Conservation (phyloP, 2,329 filamentous ascomycete genomes). For the Dactylellina sp. region DNA sequence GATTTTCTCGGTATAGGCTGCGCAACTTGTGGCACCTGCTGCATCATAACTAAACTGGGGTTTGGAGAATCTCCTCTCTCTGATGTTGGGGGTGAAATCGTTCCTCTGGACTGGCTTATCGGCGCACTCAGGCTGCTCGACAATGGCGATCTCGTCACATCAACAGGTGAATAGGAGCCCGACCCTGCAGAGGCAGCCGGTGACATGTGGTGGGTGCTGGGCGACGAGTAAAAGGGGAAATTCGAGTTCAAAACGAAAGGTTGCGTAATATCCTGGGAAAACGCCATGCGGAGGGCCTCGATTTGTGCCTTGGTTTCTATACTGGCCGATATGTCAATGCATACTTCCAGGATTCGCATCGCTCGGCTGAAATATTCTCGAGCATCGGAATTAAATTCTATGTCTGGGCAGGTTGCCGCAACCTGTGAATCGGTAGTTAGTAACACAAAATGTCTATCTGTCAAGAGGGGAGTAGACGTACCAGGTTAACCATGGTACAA, state of each 20-base stretch:
- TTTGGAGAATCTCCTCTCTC: conserved; percentile 72
- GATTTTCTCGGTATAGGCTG: conserved; percentile 66
- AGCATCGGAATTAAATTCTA: conserved; percentile 84
- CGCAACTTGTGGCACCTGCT: conserved; percentile 71
- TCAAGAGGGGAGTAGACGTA: conserved; percentile 67
- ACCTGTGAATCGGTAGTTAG: conserved; percentile 70
- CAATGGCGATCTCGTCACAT: conserved; percentile 66
- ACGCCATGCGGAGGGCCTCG: conserved; percentile 86
- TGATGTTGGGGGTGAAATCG: conserved; percentile 65
- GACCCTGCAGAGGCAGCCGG: conserved; percentile 64
- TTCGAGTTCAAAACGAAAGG: conserved; percentile 89
- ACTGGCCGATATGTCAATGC: conserved; percentile 77
- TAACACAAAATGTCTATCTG: conserved; percentile 5
- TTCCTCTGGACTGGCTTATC: conserved; percentile 57
- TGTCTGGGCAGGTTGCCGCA: conserved; percentile 91
- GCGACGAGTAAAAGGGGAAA: conserved; percentile 80
- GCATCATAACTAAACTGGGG: conserved; percentile 79
- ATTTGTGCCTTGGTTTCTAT: conserved; percentile 77
- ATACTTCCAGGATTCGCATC: conserved; percentile 91
- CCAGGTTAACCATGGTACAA: conserved; percentile 91
- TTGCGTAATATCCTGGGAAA: conserved; percentile 84
- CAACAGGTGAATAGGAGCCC: conserved; percentile 63
- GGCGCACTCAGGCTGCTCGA: conserved; percentile 61
- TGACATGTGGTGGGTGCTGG: conserved; percentile 70
- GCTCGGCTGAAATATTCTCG: conserved; percentile 90